A percentile compares a stretch with the other conserved stretches of the same genome.
Evolutionary conservation across 2,329 filamentous ascomycete genomes (phyloP).

Genomic region (Xylariaceae sp.): DNA sequence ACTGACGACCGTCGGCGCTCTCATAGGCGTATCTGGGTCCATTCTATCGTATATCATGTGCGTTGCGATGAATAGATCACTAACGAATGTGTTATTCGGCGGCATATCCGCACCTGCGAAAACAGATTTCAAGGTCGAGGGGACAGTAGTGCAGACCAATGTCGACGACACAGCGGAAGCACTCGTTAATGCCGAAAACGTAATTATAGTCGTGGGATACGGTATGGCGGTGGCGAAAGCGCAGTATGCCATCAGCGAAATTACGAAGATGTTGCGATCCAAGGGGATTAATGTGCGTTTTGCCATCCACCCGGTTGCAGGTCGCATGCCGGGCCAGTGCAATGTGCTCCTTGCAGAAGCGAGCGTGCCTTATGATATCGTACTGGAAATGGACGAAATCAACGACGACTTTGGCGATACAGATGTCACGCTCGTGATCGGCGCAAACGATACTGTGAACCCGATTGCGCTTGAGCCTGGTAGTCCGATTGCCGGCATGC

Average conservation of each 20-base stretch:
- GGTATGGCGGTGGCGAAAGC: constrained; percentile 95
- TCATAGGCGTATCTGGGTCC: constrained; percentile 88
- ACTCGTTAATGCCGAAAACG: constrained; percentile 76
- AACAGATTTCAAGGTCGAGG: constrained; percentile 76
- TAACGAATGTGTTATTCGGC: constrained; percentile 90
- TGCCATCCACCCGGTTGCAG: constrained; percentile 88
- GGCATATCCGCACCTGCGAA: constrained; percentile 71
- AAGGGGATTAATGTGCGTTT: constrained; percentile 84
- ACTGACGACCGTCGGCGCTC: constrained; percentile 80
- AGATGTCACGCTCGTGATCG: constrained; percentile 86
- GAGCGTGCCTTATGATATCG: constrained; percentile 87
- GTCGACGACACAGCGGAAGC: constrained; percentile 82
- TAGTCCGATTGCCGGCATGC: constrained; percentile 89
- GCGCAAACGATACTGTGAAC: constrained; percentile 92
- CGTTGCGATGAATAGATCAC: constrained; percentile 87
- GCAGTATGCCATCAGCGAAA: constrained; percentile 87
- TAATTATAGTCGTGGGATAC: constrained; percentile 90
- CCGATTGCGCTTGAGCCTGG: constrained; percentile 85
- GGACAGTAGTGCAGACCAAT: constrained; percentile 76
- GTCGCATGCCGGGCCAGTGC: constrained; percentile 91
- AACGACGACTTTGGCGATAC: constrained; percentile 90
- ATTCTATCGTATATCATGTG: constrained; percentile 89
- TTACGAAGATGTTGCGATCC: constrained; percentile 73
- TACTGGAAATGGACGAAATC: constrained; percentile 95
- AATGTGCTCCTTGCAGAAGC: constrained; percentile 90